phyloP scores from a whole-genome alignment of 2,329 filamentous ascomycete species.

The Colletotrichum sidae region DNA sequence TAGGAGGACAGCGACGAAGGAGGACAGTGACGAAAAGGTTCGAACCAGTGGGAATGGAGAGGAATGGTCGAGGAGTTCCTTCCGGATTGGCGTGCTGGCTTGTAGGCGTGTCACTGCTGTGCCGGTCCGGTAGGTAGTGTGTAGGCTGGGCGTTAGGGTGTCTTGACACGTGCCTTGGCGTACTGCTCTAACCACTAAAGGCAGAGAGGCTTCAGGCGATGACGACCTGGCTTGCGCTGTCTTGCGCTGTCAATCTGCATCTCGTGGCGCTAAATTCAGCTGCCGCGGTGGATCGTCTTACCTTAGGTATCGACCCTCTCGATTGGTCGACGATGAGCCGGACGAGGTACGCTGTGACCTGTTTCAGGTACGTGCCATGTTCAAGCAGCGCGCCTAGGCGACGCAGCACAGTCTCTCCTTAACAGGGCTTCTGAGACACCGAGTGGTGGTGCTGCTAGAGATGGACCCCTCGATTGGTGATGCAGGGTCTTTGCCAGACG shows the following conservation, averaged over 20 bases:
- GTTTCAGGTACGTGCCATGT: conserved; percentile 36
- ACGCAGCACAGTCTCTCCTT: background rate
- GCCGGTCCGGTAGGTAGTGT: too few relatives aligned
- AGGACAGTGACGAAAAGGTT: too few relatives aligned
- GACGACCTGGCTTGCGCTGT: conserved; percentile 10
- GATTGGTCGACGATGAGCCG: conserved; percentile 14
- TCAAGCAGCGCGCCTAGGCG: background rate
- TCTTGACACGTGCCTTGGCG: too few relatives aligned
- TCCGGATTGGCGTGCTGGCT: too few relatives aligned
- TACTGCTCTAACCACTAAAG: too few relatives aligned
- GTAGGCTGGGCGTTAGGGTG: too few relatives aligned
- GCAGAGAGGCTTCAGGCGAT: conserved; percentile 12
- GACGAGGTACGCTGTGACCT: conserved; percentile 29
- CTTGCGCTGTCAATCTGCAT: conserved; percentile 9
- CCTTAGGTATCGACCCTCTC: background rate
- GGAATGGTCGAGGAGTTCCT: background rate
- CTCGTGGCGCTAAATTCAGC: background rate
- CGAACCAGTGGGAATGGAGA: too few relatives aligned
- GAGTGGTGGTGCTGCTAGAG: background rate
- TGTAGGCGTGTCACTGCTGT: too few relatives aligned
- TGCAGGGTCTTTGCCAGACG: too few relatives aligned
- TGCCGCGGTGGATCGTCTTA: background rate
- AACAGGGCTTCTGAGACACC: background rate
- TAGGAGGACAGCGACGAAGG: too few relatives aligned
- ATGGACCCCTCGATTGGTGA: too few relatives aligned